A percentile compares a stretch with the other conserved stretches of the same genome.
These are phyloP conservation scores for Globisporangium sylvaticum DNA, from an alignment of 352 stramenopile genomes.

Conservation along the genomic window DNA sequence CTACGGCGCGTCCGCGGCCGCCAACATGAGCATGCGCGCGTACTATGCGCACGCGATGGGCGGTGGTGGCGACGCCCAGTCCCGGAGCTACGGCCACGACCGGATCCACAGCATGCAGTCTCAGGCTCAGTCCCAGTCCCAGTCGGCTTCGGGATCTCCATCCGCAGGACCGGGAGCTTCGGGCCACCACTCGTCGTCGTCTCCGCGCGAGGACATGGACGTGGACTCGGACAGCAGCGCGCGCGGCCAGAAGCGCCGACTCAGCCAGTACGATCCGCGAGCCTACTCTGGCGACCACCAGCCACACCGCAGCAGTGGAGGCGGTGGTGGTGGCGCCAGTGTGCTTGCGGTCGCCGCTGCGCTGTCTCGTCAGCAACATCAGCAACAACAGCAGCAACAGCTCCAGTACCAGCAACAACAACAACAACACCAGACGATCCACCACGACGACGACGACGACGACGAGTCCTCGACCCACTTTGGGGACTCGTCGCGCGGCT, in stretches of 20 bases:
- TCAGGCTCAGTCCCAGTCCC: not conserved
- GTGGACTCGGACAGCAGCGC: conserved; percentile 12
- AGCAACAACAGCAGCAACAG: not conserved
- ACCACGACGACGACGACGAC: conserved; percentile 13
- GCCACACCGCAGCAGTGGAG: conserved; percentile 8
- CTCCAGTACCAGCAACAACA: conserved; percentile 18
- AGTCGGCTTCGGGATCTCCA: not conserved
- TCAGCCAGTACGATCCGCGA: conserved; percentile 28
- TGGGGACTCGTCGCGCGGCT: conserved; percentile 34
- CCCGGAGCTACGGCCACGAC: conserved; percentile 10
- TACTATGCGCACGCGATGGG: conserved; percentile 29
- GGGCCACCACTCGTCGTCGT: not conserved
- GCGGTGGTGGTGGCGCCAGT: conserved; percentile 7
- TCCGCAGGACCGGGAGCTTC: not conserved
- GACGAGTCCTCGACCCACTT: conserved; percentile 19
- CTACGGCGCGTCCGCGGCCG: conserved; percentile 19
- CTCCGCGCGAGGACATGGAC: conserved; percentile 3
- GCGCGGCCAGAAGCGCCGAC: conserved; percentile 38
- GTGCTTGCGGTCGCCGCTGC: conserved; percentile 1
- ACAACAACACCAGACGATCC: conserved; percentile 17
- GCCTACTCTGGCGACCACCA: not conserved
- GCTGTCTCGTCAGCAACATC: conserved; percentile 15
- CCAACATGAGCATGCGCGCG: conserved; percentile 15
- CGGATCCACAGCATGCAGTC: conserved; percentile 4
- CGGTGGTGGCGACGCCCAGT: conserved; percentile 16